A percentile compares a stretch with the other conserved stretches of the same genome.
These are phyloP conservation scores for Triangularia verruculosa DNA, from an alignment of 2,329 filamentous ascomycete genomes.

Conservation along the genomic window DNA sequence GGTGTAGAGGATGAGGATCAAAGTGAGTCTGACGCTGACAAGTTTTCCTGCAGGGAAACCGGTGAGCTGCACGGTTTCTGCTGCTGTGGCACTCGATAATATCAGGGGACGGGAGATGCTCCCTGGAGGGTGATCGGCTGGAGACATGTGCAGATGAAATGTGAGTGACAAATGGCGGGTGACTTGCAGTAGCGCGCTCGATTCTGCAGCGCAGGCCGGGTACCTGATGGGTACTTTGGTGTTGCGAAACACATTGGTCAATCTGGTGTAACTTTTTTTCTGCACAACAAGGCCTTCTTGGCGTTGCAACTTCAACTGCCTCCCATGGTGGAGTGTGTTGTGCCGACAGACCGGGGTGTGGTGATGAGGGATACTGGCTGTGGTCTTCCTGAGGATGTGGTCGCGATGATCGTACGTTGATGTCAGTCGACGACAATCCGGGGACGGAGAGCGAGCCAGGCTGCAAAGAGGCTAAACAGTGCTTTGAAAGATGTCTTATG, in stretches of 20 bases:
- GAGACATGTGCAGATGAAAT: background rate
- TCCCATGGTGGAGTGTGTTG: background rate
- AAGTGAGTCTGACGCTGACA: background rate
- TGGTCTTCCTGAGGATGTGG: background rate
- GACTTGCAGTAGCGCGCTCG: slow-evolving; percentile 8
- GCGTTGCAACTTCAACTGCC: background rate
- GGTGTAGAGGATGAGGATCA: background rate
- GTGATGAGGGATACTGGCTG: background rate
- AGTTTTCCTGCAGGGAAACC: background rate
- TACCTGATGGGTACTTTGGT: background rate
- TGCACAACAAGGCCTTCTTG: background rate
- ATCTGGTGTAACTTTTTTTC: slow-evolving; percentile 8
- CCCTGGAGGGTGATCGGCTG: background rate
- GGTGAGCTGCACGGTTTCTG: background rate
- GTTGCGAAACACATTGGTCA: slow-evolving; percentile 7
- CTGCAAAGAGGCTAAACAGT: no score
- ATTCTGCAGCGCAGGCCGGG: background rate
- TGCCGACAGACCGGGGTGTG: background rate
- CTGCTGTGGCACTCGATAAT: background rate
- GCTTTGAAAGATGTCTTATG: no score
- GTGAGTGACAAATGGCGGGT: slow-evolving; percentile 6
- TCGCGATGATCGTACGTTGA: background rate
- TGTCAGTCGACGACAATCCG: background rate
- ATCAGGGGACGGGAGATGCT: background rate
- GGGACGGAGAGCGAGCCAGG: background rate